Conservation (phyloP, 805 yeast species). For the Candida nonsorbophila region DNA sequence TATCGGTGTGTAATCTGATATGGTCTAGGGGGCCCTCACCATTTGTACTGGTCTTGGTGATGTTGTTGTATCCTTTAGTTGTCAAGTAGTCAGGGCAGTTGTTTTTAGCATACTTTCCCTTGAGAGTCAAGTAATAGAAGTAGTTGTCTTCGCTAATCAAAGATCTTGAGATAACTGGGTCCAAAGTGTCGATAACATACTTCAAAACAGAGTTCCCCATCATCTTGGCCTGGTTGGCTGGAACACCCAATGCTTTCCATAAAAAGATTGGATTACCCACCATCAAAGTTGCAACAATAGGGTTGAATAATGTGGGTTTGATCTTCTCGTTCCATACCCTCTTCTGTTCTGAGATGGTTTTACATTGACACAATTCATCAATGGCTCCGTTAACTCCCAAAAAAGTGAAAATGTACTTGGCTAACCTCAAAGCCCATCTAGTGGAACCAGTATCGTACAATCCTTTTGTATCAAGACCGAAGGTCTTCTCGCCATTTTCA, state of each 20-base stretch:
- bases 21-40: conserved; percentile 53
- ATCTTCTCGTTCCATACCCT: conserved; percentile 58
- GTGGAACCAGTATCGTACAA: conserved; percentile 80
- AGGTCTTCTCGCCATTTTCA: conserved; percentile 55
- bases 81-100: conserved; percentile 80
- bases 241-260: conserved; percentile 90
- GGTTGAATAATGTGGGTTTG: conserved; percentile 68
- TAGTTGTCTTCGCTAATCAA: conserved; percentile 68
- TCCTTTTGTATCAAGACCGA: conserved; percentile 51
- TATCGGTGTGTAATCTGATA: conserved; percentile 75
- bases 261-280: conserved; percentile 81
- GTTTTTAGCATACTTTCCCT: conserved; percentile 51
- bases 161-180: conserved; percentile 63
- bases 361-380: conserved; percentile 50
- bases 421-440: conserved; percentile 77
- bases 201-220: conserved; percentile 68
- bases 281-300: conserved; percentile 58
- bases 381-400: conserved; percentile 51
- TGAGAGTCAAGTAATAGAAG: conserved; percentile 66
- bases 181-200: conserved; percentile 72
- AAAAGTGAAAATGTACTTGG: conserved; percentile 52
- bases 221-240: conserved; percentile 76
- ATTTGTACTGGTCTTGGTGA: conserved; percentile 33
- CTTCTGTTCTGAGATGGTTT: conserved; percentile 57
- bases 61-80: conserved; percentile 47